Evolutionary conservation across 306 rosid species (phyloP), one percentile per base, ranked within the genome.

Genomic region (Lotus japonicus): DNA sequence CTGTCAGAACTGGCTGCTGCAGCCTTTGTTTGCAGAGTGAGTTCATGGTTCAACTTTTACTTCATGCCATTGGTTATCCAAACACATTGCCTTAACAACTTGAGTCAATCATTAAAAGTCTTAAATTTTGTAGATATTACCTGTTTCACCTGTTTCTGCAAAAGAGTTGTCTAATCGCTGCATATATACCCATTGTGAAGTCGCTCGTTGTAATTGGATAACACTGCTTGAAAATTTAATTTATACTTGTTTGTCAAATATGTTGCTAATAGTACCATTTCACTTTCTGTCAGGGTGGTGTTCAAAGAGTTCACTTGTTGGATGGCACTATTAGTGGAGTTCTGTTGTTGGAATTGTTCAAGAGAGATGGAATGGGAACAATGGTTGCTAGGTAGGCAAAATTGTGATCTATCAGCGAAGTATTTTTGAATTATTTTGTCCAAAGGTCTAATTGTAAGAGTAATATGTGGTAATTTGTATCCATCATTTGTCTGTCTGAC

Each of bases 1-100:
- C 89, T 89, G 35, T 87, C 91, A n/a, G 94, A 89, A 80, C 80
- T 89, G 78, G 94, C 96, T 46, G 96, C 91, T 51, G 94, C 91
- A n/a, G 96, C 91, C 58, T 89, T 83, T 62, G 94, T 87, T 80
- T 89, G 94, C 77, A 66, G 89, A 86, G 96, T 89, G 76, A 83
- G 84, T 41, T 23, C 69, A 66, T 62, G 56, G 16, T 43, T 26
- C n/a, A 19, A n/a, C 41, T n/a, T 39, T 42, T 51, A 35, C 44
- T 13, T 11, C 49, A 42, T 53, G 33, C 38, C 13, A 41, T 45
- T 63, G 57, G 18, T 21, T 33, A 46, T 35, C 51, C 26, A 33
- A 13, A 13, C 31, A 11, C 14, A 46, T 9, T 66, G 19, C 53
- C 51, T 45, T 44, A 45, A 26, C 33, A 55, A n/a, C 52, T 45